Conservation (phyloP, 768 basidiomycete species). For the Strobilomyces dryophilus region DNA sequence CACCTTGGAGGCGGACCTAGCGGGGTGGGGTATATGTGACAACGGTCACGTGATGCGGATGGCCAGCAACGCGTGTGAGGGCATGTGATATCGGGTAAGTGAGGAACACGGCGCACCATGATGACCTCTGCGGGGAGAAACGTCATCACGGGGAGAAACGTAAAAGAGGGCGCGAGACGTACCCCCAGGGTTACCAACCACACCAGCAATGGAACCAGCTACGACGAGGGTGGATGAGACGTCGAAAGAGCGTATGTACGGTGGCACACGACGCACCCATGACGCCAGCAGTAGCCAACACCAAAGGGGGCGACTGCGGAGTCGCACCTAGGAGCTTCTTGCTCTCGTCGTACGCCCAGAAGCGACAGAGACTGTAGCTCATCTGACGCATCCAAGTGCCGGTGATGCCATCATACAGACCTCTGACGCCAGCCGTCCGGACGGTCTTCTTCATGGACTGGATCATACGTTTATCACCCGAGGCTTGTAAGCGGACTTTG, state of each 20-base stretch:
- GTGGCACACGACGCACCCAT: slow-evolving; percentile 59
- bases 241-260: not conserved
- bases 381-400: slow-evolving; percentile 91
- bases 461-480: slow-evolving; percentile 90
- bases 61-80: slow-evolving; percentile 4
- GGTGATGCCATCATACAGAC: slow-evolving; percentile 81
- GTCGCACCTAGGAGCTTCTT: slow-evolving; percentile 76
- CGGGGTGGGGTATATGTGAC: no score
- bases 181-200: slow-evolving; percentile 89
- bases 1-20: slow-evolving; percentile 80
- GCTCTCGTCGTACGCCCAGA: slow-evolving; percentile 90
- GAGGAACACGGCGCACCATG: slow-evolving; percentile 42
- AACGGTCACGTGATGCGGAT: slow-evolving; percentile 17
- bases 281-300: slow-evolving; percentile 74
- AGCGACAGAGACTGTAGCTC: slow-evolving; percentile 90
- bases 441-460: slow-evolving; percentile 79
- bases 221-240: not conserved
- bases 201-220: slow-evolving; percentile 84
- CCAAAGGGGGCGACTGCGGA: slow-evolving; percentile 69
- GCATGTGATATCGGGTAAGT: slow-evolving; percentile 13
- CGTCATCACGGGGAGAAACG: not conserved
- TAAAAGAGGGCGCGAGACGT: slow-evolving; percentile 17
- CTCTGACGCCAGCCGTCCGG: slow-evolving; percentile 64
- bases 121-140: slow-evolving; percentile 53
- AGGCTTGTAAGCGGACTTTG: slow-evolving; percentile 88